These are phyloP conservation scores for Sporothrix mexicana DNA, from an alignment of 2,329 filamentous ascomycete genomes.

Conservation along the genomic window DNA sequence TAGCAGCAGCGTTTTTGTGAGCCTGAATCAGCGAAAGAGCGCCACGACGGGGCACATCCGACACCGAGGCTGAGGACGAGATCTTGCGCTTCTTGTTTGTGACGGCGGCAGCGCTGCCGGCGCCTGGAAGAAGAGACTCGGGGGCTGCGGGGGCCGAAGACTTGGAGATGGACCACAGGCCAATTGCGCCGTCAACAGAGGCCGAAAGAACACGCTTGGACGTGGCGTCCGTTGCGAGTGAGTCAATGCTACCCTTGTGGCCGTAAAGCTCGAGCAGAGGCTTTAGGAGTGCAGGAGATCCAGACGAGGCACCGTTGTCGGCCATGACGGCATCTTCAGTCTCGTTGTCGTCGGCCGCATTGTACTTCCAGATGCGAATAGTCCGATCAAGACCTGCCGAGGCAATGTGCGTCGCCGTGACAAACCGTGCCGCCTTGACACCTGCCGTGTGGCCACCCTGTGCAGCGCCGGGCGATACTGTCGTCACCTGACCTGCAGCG, in stretches of 20 bases:
- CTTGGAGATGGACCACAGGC: constrained; percentile 80
- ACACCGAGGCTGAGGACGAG: constrained; percentile 47
- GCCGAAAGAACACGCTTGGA: constrained; percentile 83
- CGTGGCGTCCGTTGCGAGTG: constrained; percentile 71
- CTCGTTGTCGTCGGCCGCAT: constrained; percentile 67
- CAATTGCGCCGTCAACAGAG: constrained; percentile 80
- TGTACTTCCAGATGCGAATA: constrained; percentile 88
- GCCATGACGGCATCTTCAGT: constrained; percentile 74
- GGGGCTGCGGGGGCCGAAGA: constrained; percentile 64
- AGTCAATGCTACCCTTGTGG: constrained; percentile 68
- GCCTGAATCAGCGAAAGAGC: constrained; percentile 74
- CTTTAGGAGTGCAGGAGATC: constrained; percentile 42
- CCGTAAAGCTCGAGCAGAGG: constrained; percentile 41
- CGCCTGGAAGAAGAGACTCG: constrained; percentile 69
- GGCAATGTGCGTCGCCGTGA: constrained; percentile 77
- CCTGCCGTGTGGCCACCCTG: constrained; percentile 77
- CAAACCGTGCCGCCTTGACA: constrained; percentile 82
- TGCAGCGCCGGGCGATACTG: constrained; percentile 70
- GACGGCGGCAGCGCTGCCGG: constrained; percentile 49
- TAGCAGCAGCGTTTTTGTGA: constrained; percentile 67
- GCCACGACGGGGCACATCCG: constrained; percentile 71
- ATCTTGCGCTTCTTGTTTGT: constrained; percentile 78
- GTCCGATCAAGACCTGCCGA: constrained; percentile 85
- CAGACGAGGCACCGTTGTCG: constrained; percentile 59
- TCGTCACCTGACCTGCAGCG: constrained; percentile 81